Conservation (phyloP, 306 rosid species). For the Purshia tridentata region DNA sequence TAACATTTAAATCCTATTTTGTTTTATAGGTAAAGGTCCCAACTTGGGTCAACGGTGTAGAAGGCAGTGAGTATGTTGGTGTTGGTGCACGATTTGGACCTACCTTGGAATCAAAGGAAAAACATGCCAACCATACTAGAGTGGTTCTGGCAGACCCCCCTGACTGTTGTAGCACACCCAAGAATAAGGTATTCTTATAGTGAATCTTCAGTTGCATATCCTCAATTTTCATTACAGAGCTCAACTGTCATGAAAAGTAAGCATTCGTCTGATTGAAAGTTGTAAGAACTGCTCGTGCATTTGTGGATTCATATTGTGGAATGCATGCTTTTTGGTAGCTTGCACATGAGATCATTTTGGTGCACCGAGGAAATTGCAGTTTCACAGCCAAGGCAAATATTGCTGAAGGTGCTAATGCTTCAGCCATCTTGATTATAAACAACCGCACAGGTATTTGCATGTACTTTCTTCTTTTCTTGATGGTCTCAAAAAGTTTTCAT, state of each 20-base stretch:
- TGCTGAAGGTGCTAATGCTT: constrained; percentile 81
- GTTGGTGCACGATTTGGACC: constrained; percentile 97
- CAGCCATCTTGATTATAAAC: constrained; percentile 90
- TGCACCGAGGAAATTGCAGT: constrained; percentile 92
- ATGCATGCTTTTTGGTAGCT: constrained; percentile 61
- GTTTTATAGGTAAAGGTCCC: constrained; percentile 81
- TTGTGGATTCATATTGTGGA: constrained; percentile 32
- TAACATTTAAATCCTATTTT: constrained; percentile 4
- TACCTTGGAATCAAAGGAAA: constrained; percentile 84
- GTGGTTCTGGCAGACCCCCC: constrained; percentile 98
- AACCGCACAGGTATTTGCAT: constrained; percentile 61
- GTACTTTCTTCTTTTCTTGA: constrained; percentile 18
- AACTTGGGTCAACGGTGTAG: constrained; percentile 69
- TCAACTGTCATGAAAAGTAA: constrained; percentile 16
- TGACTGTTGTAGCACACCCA: constrained; percentile 72
- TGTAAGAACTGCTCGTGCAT: constrained; percentile 12
- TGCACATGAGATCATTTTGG: constrained; percentile 73
- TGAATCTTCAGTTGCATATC: constrained; percentile 15
- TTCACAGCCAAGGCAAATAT: constrained; percentile 89
- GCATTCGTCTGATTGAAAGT: constrained; percentile 24
- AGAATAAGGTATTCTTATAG: constrained; percentile 52
- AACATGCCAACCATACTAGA: constrained; percentile 75
- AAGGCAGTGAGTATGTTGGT: constrained; percentile 73
- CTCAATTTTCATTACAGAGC: background rate
- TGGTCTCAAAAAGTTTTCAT: background rate